A percentile compares a stretch with the other conserved stretches of the same genome.
These are phyloP conservation scores for Teratosphaeria epicoccoides DNA, from an alignment of 2,329 filamentous ascomycete species.

Conservation along the genomic window DNA sequence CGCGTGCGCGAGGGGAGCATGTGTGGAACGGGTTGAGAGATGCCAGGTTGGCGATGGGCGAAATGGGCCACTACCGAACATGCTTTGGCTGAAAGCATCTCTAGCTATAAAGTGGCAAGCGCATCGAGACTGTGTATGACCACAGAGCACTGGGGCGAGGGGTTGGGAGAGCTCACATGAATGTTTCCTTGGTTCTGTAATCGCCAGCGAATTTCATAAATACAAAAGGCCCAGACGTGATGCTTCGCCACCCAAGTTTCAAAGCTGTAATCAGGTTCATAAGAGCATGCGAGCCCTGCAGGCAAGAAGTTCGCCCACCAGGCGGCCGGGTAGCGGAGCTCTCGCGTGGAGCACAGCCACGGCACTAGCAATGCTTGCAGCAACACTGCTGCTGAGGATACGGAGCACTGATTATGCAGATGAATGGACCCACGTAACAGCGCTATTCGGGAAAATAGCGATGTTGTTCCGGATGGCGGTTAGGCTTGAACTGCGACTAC, in stretches of 20 bases:
- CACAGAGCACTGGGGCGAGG: background rate
- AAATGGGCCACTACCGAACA: slow-evolving; percentile 4
- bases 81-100: slow-evolving; percentile 1
- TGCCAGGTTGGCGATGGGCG: slow-evolving; percentile 1
- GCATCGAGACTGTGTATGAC: background rate
- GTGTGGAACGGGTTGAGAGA: background rate
- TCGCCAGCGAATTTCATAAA: background rate
- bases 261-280: background rate
- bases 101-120: background rate
- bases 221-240: background rate
- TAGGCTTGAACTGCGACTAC: background rate
- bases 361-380: background rate
- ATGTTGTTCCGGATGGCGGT: background rate
- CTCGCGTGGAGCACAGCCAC: background rate
- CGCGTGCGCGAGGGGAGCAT: background rate
- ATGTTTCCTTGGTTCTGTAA: background rate
- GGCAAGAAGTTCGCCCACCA: background rate
- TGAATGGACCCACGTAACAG: background rate
- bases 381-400: background rate
- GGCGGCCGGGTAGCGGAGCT: background rate
- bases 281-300: background rate
- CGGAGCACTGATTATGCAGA: background rate
- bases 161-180: background rate
- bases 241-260: background rate
- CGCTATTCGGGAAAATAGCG: background rate